Evolutionary conservation across 2,329 filamentous ascomycete species (phyloP).

Genomic region (Ambrosiella xylebori): DNA sequence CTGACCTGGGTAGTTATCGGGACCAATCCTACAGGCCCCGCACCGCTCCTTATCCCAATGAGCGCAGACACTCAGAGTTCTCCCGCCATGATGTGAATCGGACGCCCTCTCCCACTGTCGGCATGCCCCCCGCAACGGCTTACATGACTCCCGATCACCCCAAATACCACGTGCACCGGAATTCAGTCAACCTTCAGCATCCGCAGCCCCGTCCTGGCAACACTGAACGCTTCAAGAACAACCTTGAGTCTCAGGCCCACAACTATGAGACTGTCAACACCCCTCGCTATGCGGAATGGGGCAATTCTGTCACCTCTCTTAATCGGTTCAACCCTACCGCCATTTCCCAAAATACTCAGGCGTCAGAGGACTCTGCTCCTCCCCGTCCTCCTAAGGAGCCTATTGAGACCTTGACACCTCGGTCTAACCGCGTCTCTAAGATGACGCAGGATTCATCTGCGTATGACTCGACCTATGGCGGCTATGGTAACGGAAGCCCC

Average conservation of each 20-base stretch:
- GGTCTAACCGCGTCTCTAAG: conserved; percentile 19
- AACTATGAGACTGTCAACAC: conserved; percentile 46
- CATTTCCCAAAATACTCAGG: conserved; percentile 29
- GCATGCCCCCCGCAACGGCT: conserved; percentile 29
- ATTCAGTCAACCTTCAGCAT: conserved; percentile 64
- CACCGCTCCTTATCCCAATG: conserved; percentile 38
- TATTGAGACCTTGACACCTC: conserved; percentile 21
- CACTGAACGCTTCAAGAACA: conserved; percentile 55
- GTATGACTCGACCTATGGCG: conserved; percentile 27
- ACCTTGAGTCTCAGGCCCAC: conserved; percentile 55
- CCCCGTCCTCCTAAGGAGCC: conserved; percentile 48
- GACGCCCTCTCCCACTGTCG: conserved; percentile 11
- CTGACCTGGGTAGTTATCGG: conserved; percentile 53
- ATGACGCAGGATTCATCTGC: background rate
- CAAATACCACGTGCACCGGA: conserved; percentile 68
- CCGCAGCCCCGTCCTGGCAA: conserved; percentile 61
- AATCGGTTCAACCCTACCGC: conserved; percentile 31
- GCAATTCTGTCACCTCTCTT: conserved; percentile 41
- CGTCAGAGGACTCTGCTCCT: conserved; percentile 27
- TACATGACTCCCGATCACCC: conserved; percentile 47
- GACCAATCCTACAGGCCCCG: conserved; percentile 32
- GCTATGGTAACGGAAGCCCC: conserved; percentile 35
- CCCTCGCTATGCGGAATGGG: conserved; percentile 45
- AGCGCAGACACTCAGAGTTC: conserved; percentile 41
- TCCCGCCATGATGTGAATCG: conserved; percentile 32